phyloP scores from a whole-genome alignment of 768 basidiomycete species.

The Crassisporium funariophilum region DNA sequence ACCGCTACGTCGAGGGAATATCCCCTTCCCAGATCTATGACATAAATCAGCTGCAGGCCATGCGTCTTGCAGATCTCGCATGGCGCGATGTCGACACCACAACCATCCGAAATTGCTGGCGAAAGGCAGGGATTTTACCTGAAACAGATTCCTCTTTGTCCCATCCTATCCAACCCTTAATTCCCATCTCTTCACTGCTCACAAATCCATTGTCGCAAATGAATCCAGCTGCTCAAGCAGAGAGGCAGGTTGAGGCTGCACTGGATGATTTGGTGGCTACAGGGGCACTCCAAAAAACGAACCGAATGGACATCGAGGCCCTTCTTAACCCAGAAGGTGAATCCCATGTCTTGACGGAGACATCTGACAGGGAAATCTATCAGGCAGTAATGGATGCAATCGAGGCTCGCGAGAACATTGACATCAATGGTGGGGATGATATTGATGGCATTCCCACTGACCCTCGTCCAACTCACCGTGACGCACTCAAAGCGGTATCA shows the following conservation, averaged over 20 bases:
- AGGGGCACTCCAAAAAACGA: conserved; percentile 23
- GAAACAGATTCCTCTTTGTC: conserved; percentile 8
- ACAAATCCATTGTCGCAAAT: conserved; percentile 4
- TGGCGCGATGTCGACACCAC: conserved; percentile 33
- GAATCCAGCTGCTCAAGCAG: conserved; percentile 17
- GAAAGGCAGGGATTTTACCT: conserved; percentile 35
- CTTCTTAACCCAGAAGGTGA: conserved; percentile 32
- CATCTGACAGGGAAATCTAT: conserved; percentile 24
- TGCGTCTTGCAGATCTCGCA: conserved; percentile 34
- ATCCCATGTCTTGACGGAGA: conserved; percentile 18
- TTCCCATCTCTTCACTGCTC: conserved; percentile 25
- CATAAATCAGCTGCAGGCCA: conserved; percentile 40
- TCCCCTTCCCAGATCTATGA: conserved; percentile 35
- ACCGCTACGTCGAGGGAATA: conserved; percentile 30
- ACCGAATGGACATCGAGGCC: conserved; percentile 27
- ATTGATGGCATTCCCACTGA: conserved; percentile 10
- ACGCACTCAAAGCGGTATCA: conserved; percentile 19
- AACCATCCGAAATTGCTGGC: conserved; percentile 41
- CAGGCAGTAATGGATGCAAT: conserved; percentile 25
- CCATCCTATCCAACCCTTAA: conserved; percentile 6
- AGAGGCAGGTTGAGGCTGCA: conserved; percentile 20
- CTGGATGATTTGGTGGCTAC: conserved; percentile 22
- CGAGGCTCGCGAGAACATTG: conserved; percentile 20
- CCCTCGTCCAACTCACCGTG: conserved; percentile 21
- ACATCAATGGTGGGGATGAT: conserved; percentile 17